phyloP scores from a whole-genome alignment of 2,329 filamentous ascomycete species.

The Talaromyces piceae region DNA sequence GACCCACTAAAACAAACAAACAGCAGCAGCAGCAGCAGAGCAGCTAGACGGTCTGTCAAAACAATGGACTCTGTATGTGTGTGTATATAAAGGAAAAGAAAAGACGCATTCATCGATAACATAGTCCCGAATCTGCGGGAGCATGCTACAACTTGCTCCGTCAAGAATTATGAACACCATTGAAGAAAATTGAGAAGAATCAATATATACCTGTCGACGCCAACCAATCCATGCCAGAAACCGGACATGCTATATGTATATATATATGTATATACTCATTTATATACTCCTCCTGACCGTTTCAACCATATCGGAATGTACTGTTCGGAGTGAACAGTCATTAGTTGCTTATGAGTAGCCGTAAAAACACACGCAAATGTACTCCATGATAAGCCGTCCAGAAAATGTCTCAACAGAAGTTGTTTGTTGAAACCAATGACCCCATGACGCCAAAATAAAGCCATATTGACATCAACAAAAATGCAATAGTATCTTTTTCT shows the following conservation, averaged over 20 bases:
- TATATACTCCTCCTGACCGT: background rate
- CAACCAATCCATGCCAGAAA: background rate
- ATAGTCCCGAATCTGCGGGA: background rate
- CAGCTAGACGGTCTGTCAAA: background rate
- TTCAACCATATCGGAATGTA: background rate
- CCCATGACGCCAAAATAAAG: background rate
- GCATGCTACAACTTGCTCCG: no score
- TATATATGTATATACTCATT: no score
- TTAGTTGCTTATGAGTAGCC: background rate
- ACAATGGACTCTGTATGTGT: background rate
- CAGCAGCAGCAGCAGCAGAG: background rate
- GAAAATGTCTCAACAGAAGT: background rate
- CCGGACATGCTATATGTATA: slow-evolving; percentile 1
- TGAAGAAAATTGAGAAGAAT: background rate
- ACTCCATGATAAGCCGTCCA: background rate
- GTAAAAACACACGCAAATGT: background rate
- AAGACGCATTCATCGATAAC: background rate
- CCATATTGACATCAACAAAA: background rate
- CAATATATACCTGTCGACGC: slow-evolving; percentile 13
- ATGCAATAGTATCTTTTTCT: background rate
- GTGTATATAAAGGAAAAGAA: no score
- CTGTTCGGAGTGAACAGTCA: background rate
- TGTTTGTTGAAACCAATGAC: background rate
- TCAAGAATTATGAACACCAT: background rate
- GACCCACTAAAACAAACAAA: no score